Evolutionary conservation across 257 asterid species (phyloP), one percentile per base, ranked within the genome.

Genomic region (Echites panduratus): DNA sequence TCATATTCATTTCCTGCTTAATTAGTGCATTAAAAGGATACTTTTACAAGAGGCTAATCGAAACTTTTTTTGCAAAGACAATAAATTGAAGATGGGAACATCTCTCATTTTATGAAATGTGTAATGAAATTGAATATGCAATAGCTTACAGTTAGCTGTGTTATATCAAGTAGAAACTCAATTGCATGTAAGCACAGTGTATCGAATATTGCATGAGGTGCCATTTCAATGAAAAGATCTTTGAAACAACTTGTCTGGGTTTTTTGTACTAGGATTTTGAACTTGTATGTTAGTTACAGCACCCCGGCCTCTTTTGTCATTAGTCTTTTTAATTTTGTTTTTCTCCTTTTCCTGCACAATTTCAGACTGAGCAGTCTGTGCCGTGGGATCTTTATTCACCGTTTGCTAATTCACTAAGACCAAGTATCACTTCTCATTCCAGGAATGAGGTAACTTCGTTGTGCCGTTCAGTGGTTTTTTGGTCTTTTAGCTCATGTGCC

Each of bases 371-470:
- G 68, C 82, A 79, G 78, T 82, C 92, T 64, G 68, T 73, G 78
- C 66, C 80, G 50, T 89, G 90, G 91, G 93, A 90, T 84, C 89
- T 82, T 74, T 82, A 85, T 79, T 54, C 89, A 71, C 89, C 88
- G 77, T 79, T 95, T 75, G 82, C 89, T 38, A 86, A 77, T 78
- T 75, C 93, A 77, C 52, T 79, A 54, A 86, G 96, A 78, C 87
- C 92, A n/a, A 69, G 88, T 9, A 84, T 85, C 67, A 73, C 70
- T 80, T 89, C 97, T 75, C 97, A 92, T 89, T 81, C 96, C 67
- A 89, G 84, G 85, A 83, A 78, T 77, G 86, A 86, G 68, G 99
- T 88, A 78, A 75, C 86, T 74, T 70, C 35, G 3, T 70, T 9
- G 61, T 64, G 57, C 74, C 70, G 49, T 77, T 62, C 72, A 26